These are phyloP conservation scores for Pseudogymnoascus sp. DNA, from an alignment of 2,329 filamentous ascomycete species.

Conservation along the genomic window DNA sequence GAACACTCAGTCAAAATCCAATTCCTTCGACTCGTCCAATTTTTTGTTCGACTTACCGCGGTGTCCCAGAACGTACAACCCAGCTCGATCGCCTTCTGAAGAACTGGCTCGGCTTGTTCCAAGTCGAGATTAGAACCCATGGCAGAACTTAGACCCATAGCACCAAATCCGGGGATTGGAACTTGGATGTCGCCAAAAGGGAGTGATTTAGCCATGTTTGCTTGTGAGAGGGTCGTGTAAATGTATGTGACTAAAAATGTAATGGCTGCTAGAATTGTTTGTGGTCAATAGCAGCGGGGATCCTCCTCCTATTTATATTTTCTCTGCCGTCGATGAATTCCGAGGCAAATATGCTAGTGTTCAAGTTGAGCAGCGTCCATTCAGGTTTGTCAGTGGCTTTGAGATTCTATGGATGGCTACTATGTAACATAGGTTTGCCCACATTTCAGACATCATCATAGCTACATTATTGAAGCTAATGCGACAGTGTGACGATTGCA, in stretches of 20 bases:
- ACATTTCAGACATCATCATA: not conserved
- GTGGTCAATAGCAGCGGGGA: not conserved
- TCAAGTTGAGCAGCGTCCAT: not conserved
- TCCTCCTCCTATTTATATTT: not conserved
- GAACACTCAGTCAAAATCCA: slow-evolving; percentile 21
- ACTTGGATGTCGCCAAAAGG: slow-evolving; percentile 34
- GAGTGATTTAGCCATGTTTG: slow-evolving; percentile 34
- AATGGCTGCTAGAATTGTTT: not conserved
- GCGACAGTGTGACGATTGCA: not conserved
- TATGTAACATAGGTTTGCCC: not conserved
- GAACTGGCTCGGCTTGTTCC: slow-evolving; percentile 41
- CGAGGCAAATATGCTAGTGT: not conserved
- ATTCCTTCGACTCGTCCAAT: not conserved
- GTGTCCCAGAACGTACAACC: slow-evolving; percentile 32
- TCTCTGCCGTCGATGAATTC: not conserved
- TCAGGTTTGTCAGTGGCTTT: too few relatives aligned
- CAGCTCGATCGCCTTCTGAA: slow-evolving; percentile 41
- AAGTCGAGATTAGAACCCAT: slow-evolving; percentile 35
- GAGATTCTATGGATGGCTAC: not conserved
- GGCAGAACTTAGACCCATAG: slow-evolving; percentile 41
- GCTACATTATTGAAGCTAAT: not conserved
- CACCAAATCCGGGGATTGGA: slow-evolving; percentile 39
- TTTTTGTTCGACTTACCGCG: not conserved
- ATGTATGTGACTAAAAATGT: not conserved
- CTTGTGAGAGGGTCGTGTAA: not conserved